Conservation (phyloP, 768 basidiomycete species). For the Rhizopogon vulgaris region DNA sequence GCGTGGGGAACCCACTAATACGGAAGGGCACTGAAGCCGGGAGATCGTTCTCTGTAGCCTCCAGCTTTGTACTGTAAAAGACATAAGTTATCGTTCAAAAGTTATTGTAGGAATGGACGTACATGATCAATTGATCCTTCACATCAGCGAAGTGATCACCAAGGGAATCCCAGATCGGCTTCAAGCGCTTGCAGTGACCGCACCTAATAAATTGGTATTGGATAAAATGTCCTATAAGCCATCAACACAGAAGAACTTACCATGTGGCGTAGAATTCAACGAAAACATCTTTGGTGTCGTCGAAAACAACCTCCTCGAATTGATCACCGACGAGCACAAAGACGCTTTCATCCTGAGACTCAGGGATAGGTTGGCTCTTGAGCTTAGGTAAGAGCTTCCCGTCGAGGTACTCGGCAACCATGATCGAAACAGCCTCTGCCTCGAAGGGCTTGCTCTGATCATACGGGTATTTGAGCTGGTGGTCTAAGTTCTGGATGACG, state of each 20-base stretch:
- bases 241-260: slow-evolving; percentile 40
- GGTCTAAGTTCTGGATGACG: slow-evolving; percentile 80
- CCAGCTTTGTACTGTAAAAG: slow-evolving; percentile 78
- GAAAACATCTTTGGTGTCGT: slow-evolving; percentile 91
- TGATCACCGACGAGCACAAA: slow-evolving; percentile 80
- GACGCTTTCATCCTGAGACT: slow-evolving; percentile 76
- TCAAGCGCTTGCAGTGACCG: slow-evolving; percentile 95
- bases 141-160: slow-evolving; percentile 75
- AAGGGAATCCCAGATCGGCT: slow-evolving; percentile 88
- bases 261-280: slow-evolving; percentile 97
- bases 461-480: slow-evolving; percentile 86
- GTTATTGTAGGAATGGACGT: slow-evolving; percentile 14
- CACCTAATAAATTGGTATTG: slow-evolving; percentile 44
- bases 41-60: slow-evolving; percentile 94
- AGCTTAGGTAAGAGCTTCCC: slow-evolving; percentile 77
- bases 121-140: slow-evolving; percentile 79
- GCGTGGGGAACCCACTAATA: slow-evolving; percentile 83
- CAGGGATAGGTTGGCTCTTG: slow-evolving; percentile 87
- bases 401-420: slow-evolving; percentile 59
- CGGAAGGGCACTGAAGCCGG: slow-evolving; percentile 86
- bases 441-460: slow-evolving; percentile 63
- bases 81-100: slow-evolving; percentile 6
- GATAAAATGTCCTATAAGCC: neutral
- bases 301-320: slow-evolving; percentile 81
- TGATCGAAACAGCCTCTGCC: slow-evolving; percentile 46